phyloP scores from a whole-genome alignment of 2,329 filamentous ascomycete species.

The Pyricularia sp. region DNA sequence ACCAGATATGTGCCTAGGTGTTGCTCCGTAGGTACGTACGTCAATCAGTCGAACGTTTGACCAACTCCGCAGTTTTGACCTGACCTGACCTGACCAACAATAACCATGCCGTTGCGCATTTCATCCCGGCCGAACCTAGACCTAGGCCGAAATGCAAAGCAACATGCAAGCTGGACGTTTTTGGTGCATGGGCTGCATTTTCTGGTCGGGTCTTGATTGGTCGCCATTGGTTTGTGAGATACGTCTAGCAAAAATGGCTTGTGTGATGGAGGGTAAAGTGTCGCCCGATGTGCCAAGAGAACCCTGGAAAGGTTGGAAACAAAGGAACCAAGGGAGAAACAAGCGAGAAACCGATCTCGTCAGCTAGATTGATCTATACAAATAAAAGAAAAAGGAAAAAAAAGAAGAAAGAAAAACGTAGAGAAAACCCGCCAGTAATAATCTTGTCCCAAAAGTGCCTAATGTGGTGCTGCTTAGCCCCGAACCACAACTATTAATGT shows the following conservation, averaged over 20 bases:
- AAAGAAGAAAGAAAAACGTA: not conserved
- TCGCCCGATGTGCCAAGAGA: not conserved
- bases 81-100: not conserved
- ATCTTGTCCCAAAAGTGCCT: not conserved
- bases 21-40: too few species aligned
- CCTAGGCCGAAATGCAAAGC: not conserved
- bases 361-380: not conserved
- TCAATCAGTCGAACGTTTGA: not conserved
- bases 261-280: not conserved
- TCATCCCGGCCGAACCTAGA: not conserved
- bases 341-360: not conserved
- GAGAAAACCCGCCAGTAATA: not conserved
- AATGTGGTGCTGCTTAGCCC: not conserved
- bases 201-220: not conserved
- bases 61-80: not conserved
- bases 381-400: not conserved
- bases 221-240: not conserved
- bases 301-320: not conserved
- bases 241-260: not conserved
- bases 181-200: not conserved
- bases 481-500: not conserved
- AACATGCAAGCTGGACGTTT: not conserved
- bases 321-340: not conserved
- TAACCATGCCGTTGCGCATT: not conserved
- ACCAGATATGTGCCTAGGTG: too few species aligned